Evolutionary conservation across 2,329 filamentous ascomycete species (phyloP).

Genomic region (Cercospora janseana): DNA sequence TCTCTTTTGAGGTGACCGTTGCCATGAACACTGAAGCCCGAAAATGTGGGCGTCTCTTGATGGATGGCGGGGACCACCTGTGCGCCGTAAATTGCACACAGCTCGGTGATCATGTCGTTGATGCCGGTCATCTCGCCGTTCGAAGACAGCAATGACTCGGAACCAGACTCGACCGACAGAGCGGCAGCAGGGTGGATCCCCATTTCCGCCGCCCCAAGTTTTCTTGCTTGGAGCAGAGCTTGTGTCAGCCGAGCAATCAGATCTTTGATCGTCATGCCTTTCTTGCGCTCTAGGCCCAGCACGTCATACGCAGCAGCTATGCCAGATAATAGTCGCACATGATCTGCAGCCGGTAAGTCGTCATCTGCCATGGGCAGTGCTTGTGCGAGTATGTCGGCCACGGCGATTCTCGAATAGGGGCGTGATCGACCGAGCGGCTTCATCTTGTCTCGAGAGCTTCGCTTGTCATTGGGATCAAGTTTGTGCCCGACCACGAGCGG

Average conservation of each 20-base stretch:
- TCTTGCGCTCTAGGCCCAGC: slow-evolving; percentile 81
- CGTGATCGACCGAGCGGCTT: slow-evolving; percentile 11
- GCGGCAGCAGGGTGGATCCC: slow-evolving; percentile 93
- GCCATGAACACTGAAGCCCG: slow-evolving; percentile 57
- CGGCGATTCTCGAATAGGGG: slow-evolving; percentile 17
- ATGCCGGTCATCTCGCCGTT: slow-evolving; percentile 30
- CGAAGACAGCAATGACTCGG: slow-evolving; percentile 22
- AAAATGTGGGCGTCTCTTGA: slow-evolving; percentile 12
- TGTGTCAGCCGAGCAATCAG: slow-evolving; percentile 78
- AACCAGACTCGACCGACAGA: slow-evolving; percentile 66
- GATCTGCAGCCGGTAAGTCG: slow-evolving; percentile 39
- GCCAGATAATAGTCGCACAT: slow-evolving; percentile 73
- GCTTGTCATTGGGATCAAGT: background rate
- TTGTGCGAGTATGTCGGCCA: slow-evolving; percentile 28
- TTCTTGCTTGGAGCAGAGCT: slow-evolving; percentile 84
- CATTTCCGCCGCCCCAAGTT: slow-evolving; percentile 90
- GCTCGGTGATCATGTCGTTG: slow-evolving; percentile 28
- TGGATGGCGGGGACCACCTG: slow-evolving; percentile 16
- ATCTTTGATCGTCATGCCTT: slow-evolving; percentile 84
- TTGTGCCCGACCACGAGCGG: slow-evolving; percentile 11
- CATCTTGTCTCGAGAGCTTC: background rate
- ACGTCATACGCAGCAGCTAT: slow-evolving; percentile 81
- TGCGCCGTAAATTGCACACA: slow-evolving; percentile 32
- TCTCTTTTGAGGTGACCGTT: slow-evolving; percentile 79
- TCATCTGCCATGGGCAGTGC: slow-evolving; percentile 30